These are phyloP conservation scores for Neurospora pannonica DNA, from an alignment of 495 filamentous ascomycete genomes.

Conservation along the genomic window DNA sequence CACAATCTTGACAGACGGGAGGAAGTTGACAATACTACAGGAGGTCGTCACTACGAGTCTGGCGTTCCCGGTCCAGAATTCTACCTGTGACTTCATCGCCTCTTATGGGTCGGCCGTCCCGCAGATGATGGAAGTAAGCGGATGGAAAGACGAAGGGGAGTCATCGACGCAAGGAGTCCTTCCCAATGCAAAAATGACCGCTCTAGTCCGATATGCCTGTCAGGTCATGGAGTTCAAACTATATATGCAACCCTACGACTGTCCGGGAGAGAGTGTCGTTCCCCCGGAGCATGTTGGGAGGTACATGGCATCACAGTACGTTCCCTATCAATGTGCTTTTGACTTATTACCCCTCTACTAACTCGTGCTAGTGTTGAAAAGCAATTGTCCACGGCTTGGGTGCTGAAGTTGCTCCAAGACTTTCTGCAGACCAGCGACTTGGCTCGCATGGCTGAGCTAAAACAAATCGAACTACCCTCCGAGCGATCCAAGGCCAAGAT, in stretches of 20 bases:
- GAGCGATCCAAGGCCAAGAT: neutral
- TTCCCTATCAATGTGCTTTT: neutral
- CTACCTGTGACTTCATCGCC: neutral
- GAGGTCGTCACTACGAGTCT: neutral
- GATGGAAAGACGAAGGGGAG: neutral
- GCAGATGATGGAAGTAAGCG: neutral
- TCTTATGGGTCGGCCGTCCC: neutral
- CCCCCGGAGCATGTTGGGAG: neutral
- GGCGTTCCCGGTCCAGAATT: neutral
- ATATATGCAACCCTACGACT: neutral
- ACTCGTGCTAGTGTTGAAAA: neutral
- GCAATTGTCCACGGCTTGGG: neutral
- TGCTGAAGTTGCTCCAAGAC: neutral
- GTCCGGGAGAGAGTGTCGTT: neutral
- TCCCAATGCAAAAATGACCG: neutral
- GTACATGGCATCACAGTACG: neutral
- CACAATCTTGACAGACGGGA: neutral
- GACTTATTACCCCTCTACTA: too few species aligned
- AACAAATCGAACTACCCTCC: neutral
- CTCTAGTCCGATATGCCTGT: neutral
- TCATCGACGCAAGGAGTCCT: neutral
- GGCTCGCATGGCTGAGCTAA: neutral
- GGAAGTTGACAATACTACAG: neutral
- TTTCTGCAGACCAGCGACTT: neutral
- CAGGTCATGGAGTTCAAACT: neutral